phyloP scores from a whole-genome alignment of 805 yeast genomes.

The Candida awuae region DNA sequence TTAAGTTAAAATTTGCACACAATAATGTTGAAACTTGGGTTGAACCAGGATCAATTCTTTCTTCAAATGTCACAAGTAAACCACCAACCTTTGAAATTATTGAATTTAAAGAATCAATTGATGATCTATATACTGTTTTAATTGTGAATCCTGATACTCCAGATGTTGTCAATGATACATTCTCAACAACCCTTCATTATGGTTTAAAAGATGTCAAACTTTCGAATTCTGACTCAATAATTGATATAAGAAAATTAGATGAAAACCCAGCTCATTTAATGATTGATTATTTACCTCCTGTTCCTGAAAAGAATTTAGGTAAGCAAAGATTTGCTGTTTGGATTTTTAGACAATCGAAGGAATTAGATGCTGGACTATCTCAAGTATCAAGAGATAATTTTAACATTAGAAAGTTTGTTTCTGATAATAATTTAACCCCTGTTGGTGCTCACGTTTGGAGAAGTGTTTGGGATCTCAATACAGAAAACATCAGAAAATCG shows the following conservation, averaged over 20 bases:
- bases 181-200: constrained; percentile 64
- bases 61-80: constrained; percentile 62
- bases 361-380: constrained; percentile 16
- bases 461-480: constrained; percentile 71
- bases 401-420: constrained; percentile 64
- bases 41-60: constrained; percentile 69
- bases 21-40: constrained; percentile 54
- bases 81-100: constrained; percentile 75
- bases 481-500: constrained; percentile 54
- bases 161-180: constrained; percentile 60
- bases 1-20: constrained; percentile 65
- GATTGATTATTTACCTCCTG: constrained; percentile 66
- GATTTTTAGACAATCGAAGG: constrained; percentile 70
- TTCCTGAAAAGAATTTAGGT: constrained; percentile 83
- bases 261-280: constrained; percentile 35
- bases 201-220: constrained; percentile 65
- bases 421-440: constrained; percentile 49
- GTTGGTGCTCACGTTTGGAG: constrained; percentile 94
- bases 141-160: constrained; percentile 92
- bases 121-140: constrained; percentile 63
- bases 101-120: constrained; percentile 51
- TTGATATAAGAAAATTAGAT: constrained; percentile 37
- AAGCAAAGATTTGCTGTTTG: constrained; percentile 78
- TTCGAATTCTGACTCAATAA: constrained; percentile 47
- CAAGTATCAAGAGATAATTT: constrained; percentile 41